phyloP scores from a whole-genome alignment of 2,329 filamentous ascomycete genomes.

The Mycosphaerella sp. region DNA sequence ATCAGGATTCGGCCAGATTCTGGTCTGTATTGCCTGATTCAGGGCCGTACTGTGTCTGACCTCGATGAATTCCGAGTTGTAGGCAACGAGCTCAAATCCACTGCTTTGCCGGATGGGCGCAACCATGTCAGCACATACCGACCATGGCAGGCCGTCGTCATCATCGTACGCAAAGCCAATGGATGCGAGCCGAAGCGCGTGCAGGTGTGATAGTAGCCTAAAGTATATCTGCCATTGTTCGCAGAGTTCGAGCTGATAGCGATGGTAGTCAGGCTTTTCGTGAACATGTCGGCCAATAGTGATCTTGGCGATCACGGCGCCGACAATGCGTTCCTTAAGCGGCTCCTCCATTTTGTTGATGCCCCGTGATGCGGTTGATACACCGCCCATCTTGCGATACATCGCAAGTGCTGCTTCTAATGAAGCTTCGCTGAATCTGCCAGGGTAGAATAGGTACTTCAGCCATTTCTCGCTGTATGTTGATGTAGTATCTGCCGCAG shows the following conservation, averaged over 20 bases:
- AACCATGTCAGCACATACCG: conserved; percentile 74
- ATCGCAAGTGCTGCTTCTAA: conserved; percentile 78
- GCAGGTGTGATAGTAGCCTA: conserved; percentile 75
- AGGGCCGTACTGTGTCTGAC: background rate
- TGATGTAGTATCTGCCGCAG: conserved; percentile 24
- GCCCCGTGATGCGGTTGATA: conserved; percentile 35
- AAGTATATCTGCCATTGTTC: conserved; percentile 88
- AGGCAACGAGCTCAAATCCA: conserved; percentile 64
- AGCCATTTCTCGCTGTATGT: conserved; percentile 69
- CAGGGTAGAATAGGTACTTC: conserved; percentile 72
- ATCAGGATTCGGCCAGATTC: conserved; percentile 8
- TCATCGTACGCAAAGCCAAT: conserved; percentile 70
- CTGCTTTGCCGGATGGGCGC: conserved; percentile 76
- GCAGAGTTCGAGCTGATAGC: conserved; percentile 67
- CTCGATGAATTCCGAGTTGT: conserved; percentile 49
- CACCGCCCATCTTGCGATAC: conserved; percentile 61
- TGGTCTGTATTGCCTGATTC: background rate
- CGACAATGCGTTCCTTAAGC: conserved; percentile 69
- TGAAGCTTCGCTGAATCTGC: conserved; percentile 70
- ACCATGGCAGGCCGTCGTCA: conserved; percentile 68
- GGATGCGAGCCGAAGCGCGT: conserved; percentile 77
- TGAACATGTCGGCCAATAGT: conserved; percentile 56
- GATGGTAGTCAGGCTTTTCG: conserved; percentile 66
- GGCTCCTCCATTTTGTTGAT: conserved; percentile 50
- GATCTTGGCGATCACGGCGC: conserved; percentile 64